A percentile compares a stretch with the other conserved stretches of the same genome.
These are phyloP conservation scores for Arabis hirsuta DNA, from an alignment of 345 rosid species.

Conservation along the genomic window DNA sequence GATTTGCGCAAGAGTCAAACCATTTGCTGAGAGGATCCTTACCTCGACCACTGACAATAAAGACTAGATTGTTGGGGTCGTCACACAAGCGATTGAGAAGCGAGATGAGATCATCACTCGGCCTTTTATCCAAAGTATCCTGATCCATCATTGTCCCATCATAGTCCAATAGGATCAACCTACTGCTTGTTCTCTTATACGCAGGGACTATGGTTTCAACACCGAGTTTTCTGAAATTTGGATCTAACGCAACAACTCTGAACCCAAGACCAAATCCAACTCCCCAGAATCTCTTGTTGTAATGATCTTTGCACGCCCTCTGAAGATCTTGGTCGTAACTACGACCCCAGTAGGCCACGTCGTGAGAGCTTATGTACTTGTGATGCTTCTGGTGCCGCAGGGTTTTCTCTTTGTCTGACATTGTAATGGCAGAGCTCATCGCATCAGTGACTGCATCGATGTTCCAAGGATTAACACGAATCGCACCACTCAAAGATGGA, in stretches of 20 bases:
- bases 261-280: conserved; percentile 75
- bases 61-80: conserved; percentile 76
- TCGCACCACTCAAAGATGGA: conserved; percentile 87
- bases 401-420: conserved; percentile 58
- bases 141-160: conserved; percentile 82
- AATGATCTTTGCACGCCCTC: conserved; percentile 77
- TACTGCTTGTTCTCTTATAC: conserved; percentile 54
- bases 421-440: conserved; percentile 56
- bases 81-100: conserved; percentile 63
- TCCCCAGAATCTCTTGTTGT: conserved; percentile 72
- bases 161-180: conserved; percentile 81
- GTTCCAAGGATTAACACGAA: conserved; percentile 88
- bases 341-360: conserved; percentile 76
- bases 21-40: conserved; percentile 70
- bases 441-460: conserved; percentile 65
- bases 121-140: conserved; percentile 56
- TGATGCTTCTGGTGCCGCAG: conserved; percentile 85
- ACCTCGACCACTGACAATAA: conserved; percentile 86
- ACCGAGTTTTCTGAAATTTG: conserved; percentile 64
- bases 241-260: conserved; percentile 72
- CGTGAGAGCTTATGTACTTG: conserved; percentile 81
- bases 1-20: conserved; percentile 65
- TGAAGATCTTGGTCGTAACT: conserved; percentile 77
- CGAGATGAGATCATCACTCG: conserved; percentile 56
- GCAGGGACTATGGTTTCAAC: conserved; percentile 58